Evolutionary conservation across 495 filamentous ascomycete species (phyloP), one percentile per base, ranked within the genome.

Genomic region (Aspergillus carlsbadensis): DNA sequence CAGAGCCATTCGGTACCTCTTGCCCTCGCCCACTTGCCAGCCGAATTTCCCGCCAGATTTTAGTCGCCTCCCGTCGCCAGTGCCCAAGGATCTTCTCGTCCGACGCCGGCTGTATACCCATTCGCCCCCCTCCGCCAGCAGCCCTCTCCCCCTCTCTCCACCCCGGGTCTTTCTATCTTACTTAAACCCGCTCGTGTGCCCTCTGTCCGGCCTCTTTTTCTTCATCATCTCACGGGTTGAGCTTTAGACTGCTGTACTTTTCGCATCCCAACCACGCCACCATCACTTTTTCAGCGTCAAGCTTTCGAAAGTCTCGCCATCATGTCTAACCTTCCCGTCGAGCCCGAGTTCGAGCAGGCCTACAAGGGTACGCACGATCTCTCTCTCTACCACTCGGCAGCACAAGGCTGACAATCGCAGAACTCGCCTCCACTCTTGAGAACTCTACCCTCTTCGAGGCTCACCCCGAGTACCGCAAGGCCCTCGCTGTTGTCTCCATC

Each of bases 271-370:
- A 10, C 14, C 18, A 22, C 14, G 39, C 39, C 40, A 35, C 51
- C 26, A 51, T 24, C n/a, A 17, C 21, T 47, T 44, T 59, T 46
- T 56, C 52, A 26, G 46, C 44, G 50, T 54, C 49, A 58, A 52
- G 47, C 56, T 33, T 46, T 20, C 36, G 17, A 40, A 41, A 18
- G 11, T 47, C 31, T 10, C 20, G 10, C n/a, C 54, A 56, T 21
- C 18, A 95, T 96, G 91, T 89, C 91, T 55, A 87, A 95, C 81
- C 79, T 92, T 66, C 83, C 90, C 48, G 73, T 76, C 54, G 94
- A 98, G 82, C 93, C 94, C 69, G 94, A 98, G 79, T 98, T 98
- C 79, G 87, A 97, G 85, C 94, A 98, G 82, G 94, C 94, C 61
- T 96, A 95, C 83, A 91, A 94, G 77, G 92, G 92, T 96, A 78